Base-by-base conservation (phyloP, 192 early-diverging fungal genomes). In the Umbelopsis isabellina region DNA sequence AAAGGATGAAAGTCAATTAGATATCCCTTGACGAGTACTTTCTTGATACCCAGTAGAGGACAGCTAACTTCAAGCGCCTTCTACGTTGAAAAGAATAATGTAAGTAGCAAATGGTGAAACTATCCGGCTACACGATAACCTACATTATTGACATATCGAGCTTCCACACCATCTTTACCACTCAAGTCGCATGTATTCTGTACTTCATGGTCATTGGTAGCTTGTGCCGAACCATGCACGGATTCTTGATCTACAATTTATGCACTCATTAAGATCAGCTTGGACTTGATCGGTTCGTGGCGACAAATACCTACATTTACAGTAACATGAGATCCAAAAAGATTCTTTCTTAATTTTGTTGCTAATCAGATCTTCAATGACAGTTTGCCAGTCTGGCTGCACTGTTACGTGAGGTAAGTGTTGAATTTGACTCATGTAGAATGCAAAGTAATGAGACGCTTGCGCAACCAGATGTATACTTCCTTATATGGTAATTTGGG, bases 291-390 rank as follows among this genome's bases (percentile, higher is more conserved):
- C 27, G 27, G 27, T 3, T 30, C 27, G 27, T 3, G 27, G 2
- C 16, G 16, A 11, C 13, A 50, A 4, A 49, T 49, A 25, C 27
- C 0, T 67, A 83, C 83, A 83, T 78, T 73, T 76, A 18, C 72
- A 71, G 49, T 85, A 83, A 27, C 82, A 79, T 11, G 85, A 84
- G 10, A 86, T 71, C 85, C 85, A 86, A 52, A 86, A 86, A 15
- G 75, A 49, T 7, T 76, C 83, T 3, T 76, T 65, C 16, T 55
- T 64, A 49, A 67, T 72, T 33, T 64, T 77, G n/a, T 72, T 55
- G 55, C 69, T 68, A 33, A 72, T 46, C 2, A 81, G 79, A 22
- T 86, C 85, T 10, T 73, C 35, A 20, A 83, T 67, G 15, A 84
- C 81, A 13, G 77, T 75, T 21, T 77, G 74, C 85, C 85, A 86